Base-by-base conservation (phyloP, 2,329 filamentous ascomycete species). In the Claviceps paspali region DNA sequence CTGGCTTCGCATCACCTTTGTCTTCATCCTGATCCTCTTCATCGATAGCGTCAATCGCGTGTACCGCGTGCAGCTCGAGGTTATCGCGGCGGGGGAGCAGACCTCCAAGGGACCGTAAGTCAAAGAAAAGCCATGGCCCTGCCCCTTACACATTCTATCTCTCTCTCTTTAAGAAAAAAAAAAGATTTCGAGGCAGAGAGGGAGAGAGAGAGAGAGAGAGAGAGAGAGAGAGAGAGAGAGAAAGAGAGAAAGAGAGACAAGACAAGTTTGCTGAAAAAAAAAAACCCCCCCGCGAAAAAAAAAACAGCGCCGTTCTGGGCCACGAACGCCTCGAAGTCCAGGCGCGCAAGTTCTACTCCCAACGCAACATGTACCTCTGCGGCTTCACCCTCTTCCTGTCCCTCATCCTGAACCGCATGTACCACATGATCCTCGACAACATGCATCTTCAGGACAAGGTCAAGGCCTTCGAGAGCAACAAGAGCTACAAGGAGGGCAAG, bases 321-420 rank as follows among this genome's bases (percentile, higher is more conserved):
- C 80, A 84, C 56, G 91, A 96, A 59, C 88, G 91, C 46, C 86
- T 93, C 74, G 91, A 98, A 65, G 88, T 96, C 36, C 91, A 98
- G 64, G 88, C 91, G 47, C 86, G 91, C 73, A 98, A 98, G 67
- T 98, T 98, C 72, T 98, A 98, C 74, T 94, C 87, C 44, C 88
- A 98, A 69, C 87, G 91, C 62, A 98, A 98, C 77, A 98, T 98
- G 91, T 98, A 98, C 67, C 86, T 98, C 44, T 96, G 91, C 63
- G 91, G 91, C 51, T 98, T 98, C 71, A 98, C 91, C 5, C 80
- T 98, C 45, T 96, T 98, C 76, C 80, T 98, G 44, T 96, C 88
- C 38, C 73, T 98, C 46, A 98, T 98, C 63, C 83, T 92, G 57
- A 96, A 98, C 78, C 88, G 91, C 56, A 98, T 91, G 55, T 98